Conservation (phyloP, 1,284 basidiomycete species). For the Uromyces viciae-fabae region DNA sequence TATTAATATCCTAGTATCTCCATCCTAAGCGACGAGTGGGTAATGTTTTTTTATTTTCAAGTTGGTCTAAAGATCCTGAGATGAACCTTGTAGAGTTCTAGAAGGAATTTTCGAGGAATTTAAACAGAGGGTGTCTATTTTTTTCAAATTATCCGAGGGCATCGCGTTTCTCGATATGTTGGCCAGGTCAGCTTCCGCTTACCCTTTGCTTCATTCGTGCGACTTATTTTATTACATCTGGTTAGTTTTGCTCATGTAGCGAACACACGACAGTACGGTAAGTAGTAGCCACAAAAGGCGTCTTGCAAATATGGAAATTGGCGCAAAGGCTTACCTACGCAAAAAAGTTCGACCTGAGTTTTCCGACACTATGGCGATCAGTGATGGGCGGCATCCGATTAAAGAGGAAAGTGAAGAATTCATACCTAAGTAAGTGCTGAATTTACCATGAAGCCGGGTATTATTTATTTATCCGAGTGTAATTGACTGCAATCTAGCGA, state of each 20-base stretch:
- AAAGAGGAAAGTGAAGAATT: constrained; percentile 37
- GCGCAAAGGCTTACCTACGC: not conserved
- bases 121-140: constrained; percentile 47
- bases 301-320: not conserved
- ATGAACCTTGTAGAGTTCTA: constrained; percentile 47
- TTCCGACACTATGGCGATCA: constrained; percentile 76
- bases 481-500: constrained; percentile 57
- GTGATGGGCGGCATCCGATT: constrained; percentile 72
- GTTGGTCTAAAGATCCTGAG: not conserved
- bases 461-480: not conserved
- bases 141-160: constrained; percentile 54
- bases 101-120: constrained; percentile 51
- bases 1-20: no score
- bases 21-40: constrained; percentile 26
- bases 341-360: constrained; percentile 80
- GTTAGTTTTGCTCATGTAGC: constrained; percentile 69
- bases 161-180: constrained; percentile 79
- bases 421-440: constrained; percentile 34
- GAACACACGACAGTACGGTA: constrained; percentile 62
- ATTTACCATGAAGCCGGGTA: not conserved
- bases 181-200: constrained; percentile 60
- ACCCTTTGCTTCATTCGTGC: not conserved
- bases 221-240: not conserved
- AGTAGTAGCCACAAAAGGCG: not conserved
- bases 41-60: not conserved